A percentile compares a stretch with the other conserved stretches of the same genome.
phyloP scores from a whole-genome alignment of 306 rosid species.

The Lathyrus aphaca region DNA sequence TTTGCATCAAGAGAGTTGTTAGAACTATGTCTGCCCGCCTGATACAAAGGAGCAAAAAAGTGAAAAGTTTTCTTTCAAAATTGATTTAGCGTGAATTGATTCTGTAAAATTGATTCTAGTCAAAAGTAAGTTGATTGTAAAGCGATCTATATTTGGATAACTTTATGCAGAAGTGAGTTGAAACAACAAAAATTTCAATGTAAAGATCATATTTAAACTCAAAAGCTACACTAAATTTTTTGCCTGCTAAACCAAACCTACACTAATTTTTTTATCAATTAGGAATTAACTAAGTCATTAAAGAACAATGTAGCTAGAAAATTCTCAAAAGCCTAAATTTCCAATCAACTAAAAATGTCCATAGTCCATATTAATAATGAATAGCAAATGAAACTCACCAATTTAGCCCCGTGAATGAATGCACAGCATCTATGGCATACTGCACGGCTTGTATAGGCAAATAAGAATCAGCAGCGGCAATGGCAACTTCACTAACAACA shows the following conservation, averaged over 20 bases:
- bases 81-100: no score
- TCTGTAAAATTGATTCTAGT: no score
- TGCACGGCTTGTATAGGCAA: conserved; percentile 70
- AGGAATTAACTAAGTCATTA: conserved; percentile 2
- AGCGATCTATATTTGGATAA: no score
- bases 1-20: conserved; percentile 71
- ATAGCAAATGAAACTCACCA: conserved; percentile 56
- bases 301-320: conserved; percentile 26
- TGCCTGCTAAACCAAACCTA: neutral
- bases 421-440: conserved; percentile 74
- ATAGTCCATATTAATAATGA: neutral
- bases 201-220: no score
- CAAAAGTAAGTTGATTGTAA: no score
- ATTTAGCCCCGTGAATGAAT: conserved; percentile 68
- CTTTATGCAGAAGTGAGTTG: no score
- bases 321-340: conserved; percentile 24
- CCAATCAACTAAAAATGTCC: conserved; percentile 19
- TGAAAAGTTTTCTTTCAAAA: no score
- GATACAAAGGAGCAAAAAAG: conserved; percentile 33
- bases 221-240: no score
- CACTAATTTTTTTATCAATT: conserved; percentile 28
- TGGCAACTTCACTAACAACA: conserved; percentile 63
- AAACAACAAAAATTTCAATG: no score
- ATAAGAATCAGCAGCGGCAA: conserved; percentile 88
- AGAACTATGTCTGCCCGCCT: conserved; percentile 89